Percentiles rank a stretch among this genome's conserved stretches.
These are phyloP conservation scores for Avicennia marina DNA, from an alignment of 257 asterid species.

Conservation along the genomic window DNA sequence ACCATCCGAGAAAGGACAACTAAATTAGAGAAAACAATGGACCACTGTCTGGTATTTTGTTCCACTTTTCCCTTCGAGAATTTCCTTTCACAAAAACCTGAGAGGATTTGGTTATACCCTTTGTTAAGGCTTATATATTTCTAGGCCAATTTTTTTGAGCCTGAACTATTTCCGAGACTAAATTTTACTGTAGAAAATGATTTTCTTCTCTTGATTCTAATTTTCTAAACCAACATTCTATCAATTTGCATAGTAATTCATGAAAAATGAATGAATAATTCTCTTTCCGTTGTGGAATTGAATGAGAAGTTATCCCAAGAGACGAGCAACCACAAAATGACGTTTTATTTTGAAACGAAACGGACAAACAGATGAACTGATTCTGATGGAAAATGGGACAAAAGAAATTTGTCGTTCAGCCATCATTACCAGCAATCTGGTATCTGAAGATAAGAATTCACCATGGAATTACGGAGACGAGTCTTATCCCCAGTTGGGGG, in stretches of 20 bases:
- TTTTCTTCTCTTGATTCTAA: too few relatives aligned
- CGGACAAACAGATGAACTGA: background rate
- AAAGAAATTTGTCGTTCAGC: background rate
- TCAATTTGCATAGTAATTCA: too few relatives aligned
- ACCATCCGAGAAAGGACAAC: background rate
- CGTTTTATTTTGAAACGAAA: background rate
- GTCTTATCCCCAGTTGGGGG: background rate
- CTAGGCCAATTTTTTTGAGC: too few relatives aligned
- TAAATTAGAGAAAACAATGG: slow-evolving; percentile 1
- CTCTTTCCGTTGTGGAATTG: slow-evolving; percentile 6
- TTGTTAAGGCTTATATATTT: too few relatives aligned
- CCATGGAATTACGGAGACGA: background rate
- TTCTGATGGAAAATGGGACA: slow-evolving; percentile 9
- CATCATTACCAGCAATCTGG: background rate
- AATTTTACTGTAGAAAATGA: too few relatives aligned
- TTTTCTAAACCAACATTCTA: too few relatives aligned
- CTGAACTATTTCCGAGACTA: too few relatives aligned
- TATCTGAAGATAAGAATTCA: background rate
- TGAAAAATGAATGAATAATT: too few relatives aligned
- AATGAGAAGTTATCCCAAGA: background rate
- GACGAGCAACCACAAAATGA: background rate
- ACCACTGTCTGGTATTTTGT: background rate
- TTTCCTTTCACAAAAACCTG: background rate
- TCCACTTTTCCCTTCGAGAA: background rate
- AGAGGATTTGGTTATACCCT: background rate